These are phyloP conservation scores for Chalaropsis thielavioides DNA, from an alignment of 2,329 filamentous ascomycete genomes.

Conservation along the genomic window DNA sequence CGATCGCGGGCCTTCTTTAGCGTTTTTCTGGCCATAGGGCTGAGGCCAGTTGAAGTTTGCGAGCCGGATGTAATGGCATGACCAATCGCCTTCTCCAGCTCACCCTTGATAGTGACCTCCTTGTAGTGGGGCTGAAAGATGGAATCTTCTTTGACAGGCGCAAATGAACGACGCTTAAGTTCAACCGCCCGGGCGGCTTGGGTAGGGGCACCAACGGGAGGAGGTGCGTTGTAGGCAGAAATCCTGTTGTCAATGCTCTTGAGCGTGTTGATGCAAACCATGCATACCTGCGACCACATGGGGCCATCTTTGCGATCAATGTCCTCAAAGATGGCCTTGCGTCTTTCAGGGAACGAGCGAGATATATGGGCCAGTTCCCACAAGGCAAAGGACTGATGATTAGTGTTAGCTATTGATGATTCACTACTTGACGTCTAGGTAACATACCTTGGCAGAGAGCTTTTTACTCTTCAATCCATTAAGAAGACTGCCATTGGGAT, in stretches of 20 bases:
- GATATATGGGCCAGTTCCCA: constrained; percentile 82
- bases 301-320: constrained; percentile 69
- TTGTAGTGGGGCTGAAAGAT: constrained; percentile 31
- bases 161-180: constrained; percentile 26
- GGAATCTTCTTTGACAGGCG: constrained; percentile 32
- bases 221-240: constrained; percentile 33
- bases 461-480: constrained; percentile 76
- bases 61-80: constrained; percentile 33
- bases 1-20: constrained; percentile 34
- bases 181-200: constrained; percentile 19
- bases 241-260: constrained; percentile 54
- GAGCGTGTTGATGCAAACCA: constrained; percentile 54
- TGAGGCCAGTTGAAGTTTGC: constrained; percentile 34
- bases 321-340: constrained; percentile 72
- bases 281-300: constrained; percentile 67
- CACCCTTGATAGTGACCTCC: constrained; percentile 28
- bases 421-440: neutral
- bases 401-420: constrained; percentile 19
- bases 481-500: constrained; percentile 79
- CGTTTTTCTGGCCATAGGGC: constrained; percentile 37
- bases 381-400: constrained; percentile 59
- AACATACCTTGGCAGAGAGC: constrained; percentile 51
- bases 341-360: constrained; percentile 55
- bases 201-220: constrained; percentile 22
- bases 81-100: constrained; percentile 33